phyloP scores from a whole-genome alignment of 2,329 filamentous ascomycete species.

The Stemphylium beticola region DNA sequence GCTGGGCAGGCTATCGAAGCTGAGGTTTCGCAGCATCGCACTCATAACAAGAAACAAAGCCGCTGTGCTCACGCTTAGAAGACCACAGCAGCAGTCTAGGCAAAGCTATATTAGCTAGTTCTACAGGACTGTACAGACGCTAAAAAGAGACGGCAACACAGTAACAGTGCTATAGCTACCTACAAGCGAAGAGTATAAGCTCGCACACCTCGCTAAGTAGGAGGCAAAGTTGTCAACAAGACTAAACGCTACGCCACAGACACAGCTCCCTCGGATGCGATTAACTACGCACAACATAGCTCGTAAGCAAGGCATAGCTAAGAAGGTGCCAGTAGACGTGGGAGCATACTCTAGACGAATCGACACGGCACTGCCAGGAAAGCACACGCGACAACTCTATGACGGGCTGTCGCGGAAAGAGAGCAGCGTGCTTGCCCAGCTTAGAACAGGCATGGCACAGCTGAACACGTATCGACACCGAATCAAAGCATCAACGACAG shows the following conservation, averaged over 20 bases:
- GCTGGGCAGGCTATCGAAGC: no score
- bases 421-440: slow-evolving; percentile 12
- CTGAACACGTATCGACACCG: no score
- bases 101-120: no score
- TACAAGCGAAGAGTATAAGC: slow-evolving; percentile 16
- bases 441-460: slow-evolving; percentile 15
- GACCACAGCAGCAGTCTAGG: no score
- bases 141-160: no score
- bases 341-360: slow-evolving; percentile 13
- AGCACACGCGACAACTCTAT: slow-evolving; percentile 13
- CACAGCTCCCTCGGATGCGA: slow-evolving; percentile 12
- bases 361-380: no score
- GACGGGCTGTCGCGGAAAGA: slow-evolving; percentile 11
- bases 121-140: no score
- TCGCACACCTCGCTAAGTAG: slow-evolving; percentile 10
- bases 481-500: no score
- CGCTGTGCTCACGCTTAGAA: no score
- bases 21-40: no score
- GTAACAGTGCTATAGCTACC: slow-evolving; percentile 5
- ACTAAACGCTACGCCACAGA: slow-evolving; percentile 4
- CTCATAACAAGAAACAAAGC: no score
- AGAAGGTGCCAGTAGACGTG: slow-evolving; percentile 11
- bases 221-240: slow-evolving; percentile 12
- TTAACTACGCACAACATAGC: slow-evolving; percentile 12
- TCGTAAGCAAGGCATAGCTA: slow-evolving; percentile 12